Evolutionary conservation across 1,139 yeast species (phyloP).

Genomic region (Kodamaea arcana): DNA sequence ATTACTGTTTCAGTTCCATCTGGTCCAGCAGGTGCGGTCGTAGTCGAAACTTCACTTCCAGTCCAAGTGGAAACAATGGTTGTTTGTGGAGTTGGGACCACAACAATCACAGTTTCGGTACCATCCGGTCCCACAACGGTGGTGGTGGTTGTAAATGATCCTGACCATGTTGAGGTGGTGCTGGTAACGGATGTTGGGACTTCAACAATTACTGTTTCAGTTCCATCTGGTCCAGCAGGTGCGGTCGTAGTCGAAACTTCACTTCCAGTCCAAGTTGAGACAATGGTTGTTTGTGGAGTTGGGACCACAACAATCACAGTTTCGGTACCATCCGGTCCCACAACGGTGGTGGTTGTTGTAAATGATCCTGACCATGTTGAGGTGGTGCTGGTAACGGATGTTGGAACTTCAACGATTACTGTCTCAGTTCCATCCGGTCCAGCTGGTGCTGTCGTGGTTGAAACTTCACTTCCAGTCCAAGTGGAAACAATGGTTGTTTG

Average conservation of each 20-base stretch:
- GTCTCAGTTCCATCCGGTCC: slow-evolving; percentile 8
- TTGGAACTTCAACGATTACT: slow-evolving; percentile 11
- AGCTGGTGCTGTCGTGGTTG: slow-evolving; percentile 9
- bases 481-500: slow-evolving; percentile 7
- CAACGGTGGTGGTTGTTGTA: slow-evolving; percentile 7
- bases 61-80: slow-evolving; percentile 12
- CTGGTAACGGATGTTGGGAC: slow-evolving; percentile 11
- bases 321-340: slow-evolving; percentile 6
- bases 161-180: slow-evolving; percentile 9
- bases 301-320: slow-evolving; percentile 11
- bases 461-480: slow-evolving; percentile 4
- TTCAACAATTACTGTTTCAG: slow-evolving; percentile 11
- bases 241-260: slow-evolving; percentile 8
- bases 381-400: slow-evolving; percentile 8
- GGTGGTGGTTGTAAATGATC: slow-evolving; percentile 1
- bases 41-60: slow-evolving; percentile 6
- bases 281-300: slow-evolving; percentile 2
- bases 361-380: slow-evolving; percentile 10
- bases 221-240: slow-evolving; percentile 5
- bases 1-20: slow-evolving; percentile 9
- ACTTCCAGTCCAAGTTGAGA: slow-evolving; percentile 6
- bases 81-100: slow-evolving; percentile 14
- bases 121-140: slow-evolving; percentile 9
- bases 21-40: slow-evolving; percentile 7
- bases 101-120: slow-evolving; percentile 16